Conservation (phyloP, 2,329 filamentous ascomycete genomes). For the Pleomassaria siparia region DNA sequence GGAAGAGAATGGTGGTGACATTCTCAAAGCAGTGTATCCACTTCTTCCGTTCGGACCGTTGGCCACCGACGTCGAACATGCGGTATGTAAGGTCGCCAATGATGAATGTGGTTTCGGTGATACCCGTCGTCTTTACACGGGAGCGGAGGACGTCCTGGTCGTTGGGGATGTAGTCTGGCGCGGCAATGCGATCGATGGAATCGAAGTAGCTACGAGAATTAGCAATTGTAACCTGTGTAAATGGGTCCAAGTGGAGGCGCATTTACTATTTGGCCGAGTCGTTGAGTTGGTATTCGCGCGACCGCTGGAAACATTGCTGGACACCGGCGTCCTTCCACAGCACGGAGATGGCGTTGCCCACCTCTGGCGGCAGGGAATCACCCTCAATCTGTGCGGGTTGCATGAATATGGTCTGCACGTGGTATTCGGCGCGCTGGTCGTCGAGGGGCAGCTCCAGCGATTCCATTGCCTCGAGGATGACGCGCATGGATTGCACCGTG, state of each 20-base stretch:
- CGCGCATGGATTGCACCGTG: slow-evolving; percentile 70
- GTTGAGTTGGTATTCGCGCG: slow-evolving; percentile 93
- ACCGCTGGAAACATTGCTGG: slow-evolving; percentile 93
- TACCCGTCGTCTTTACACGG: slow-evolving; percentile 97
- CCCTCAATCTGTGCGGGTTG: slow-evolving; percentile 96
- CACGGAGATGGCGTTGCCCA: slow-evolving; percentile 87
- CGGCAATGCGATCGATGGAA: slow-evolving; percentile 86
- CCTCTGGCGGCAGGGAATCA: slow-evolving; percentile 89
- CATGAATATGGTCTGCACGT: slow-evolving; percentile 98
- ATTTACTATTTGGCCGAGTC: slow-evolving; percentile 94
- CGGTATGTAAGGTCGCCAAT: slow-evolving; percentile 92
- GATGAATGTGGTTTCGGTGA: slow-evolving; percentile 94
- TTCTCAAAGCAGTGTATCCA: slow-evolving; percentile 99
- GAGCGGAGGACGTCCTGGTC: slow-evolving; percentile 94
- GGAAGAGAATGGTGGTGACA: slow-evolving; percentile 93
- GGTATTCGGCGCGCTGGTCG: slow-evolving; percentile 91
- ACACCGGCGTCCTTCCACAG: slow-evolving; percentile 93
- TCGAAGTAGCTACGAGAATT: slow-evolving; percentile 77
- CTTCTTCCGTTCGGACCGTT: slow-evolving; percentile 96
- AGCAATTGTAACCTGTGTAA: slow-evolving; percentile 16
- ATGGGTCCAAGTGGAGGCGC: neutral
- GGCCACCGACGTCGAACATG: slow-evolving; percentile 97
- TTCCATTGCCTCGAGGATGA: slow-evolving; percentile 70
- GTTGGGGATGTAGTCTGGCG: slow-evolving; percentile 90
- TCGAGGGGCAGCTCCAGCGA: slow-evolving; percentile 78